Evolutionary conservation across 352 stramenopile species (phyloP).

Genomic region (Phytophthora multivora): DNA sequence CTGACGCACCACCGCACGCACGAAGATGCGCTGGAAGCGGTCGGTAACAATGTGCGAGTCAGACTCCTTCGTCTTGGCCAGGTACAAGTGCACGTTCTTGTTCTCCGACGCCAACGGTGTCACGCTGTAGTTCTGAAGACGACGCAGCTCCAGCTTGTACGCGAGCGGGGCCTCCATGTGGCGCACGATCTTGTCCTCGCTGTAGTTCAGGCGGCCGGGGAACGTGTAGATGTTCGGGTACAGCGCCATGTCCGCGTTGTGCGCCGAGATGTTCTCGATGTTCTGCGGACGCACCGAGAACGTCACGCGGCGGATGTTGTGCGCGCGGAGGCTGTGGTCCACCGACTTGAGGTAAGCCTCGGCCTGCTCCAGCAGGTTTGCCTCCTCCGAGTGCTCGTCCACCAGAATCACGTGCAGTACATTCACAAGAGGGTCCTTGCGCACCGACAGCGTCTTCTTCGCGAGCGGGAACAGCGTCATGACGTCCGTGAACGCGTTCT

Average conservation of each 20-base stretch:
- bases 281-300: slow-evolving; percentile 81
- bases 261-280: slow-evolving; percentile 34
- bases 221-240: slow-evolving; percentile 93
- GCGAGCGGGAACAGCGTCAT: slow-evolving; percentile 74
- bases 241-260: slow-evolving; percentile 65
- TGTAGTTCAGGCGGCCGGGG: slow-evolving; percentile 89
- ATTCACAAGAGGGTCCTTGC: slow-evolving; percentile 74
- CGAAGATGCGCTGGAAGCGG: slow-evolving; percentile 95
- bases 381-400: slow-evolving; percentile 69
- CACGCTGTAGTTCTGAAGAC: slow-evolving; percentile 98
- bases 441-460: slow-evolving; percentile 71
- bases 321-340: slow-evolving; percentile 53
- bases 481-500: slow-evolving; percentile 70
- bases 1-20: slow-evolving; percentile 94
- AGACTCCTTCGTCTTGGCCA: slow-evolving; percentile 92
- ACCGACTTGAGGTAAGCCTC: slow-evolving; percentile 73
- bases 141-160: slow-evolving; percentile 98
- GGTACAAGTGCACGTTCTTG: slow-evolving; percentile 99
- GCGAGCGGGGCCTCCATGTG: slow-evolving; percentile 98
- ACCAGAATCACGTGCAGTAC: slow-evolving; percentile 86
- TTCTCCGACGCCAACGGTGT: slow-evolving; percentile 91
- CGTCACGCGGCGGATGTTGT: slow-evolving; percentile 90
- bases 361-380: slow-evolving; percentile 52
- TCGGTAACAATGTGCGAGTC: slow-evolving; percentile 85
- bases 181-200: slow-evolving; percentile 97